Evolutionary conservation across 495 filamentous ascomycete genomes (phyloP).

Genomic region (Xylaria palmicola): DNA sequence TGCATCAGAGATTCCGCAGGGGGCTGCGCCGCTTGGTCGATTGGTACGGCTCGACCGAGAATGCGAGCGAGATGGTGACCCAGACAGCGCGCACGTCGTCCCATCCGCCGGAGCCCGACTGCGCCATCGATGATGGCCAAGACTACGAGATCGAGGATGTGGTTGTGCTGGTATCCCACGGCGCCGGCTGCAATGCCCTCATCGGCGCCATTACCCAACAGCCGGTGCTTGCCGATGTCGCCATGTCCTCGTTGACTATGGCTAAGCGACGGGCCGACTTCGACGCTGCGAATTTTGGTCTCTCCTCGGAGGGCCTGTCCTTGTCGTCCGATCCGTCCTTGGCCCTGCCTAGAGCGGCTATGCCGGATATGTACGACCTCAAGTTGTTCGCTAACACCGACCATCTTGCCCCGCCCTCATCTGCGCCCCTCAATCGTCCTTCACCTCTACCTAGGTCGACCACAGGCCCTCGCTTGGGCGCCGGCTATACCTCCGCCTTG

Average conservation of each 20-base stretch:
- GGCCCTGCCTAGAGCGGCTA: constrained; percentile 19
- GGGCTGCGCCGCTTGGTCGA: constrained; percentile 73
- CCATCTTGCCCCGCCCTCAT: constrained; percentile 58
- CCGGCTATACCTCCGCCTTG: constrained; percentile 18
- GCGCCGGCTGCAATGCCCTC: constrained; percentile 95
- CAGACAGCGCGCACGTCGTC: constrained; percentile 23
- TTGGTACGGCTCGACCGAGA: constrained; percentile 66
- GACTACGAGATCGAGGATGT: constrained; percentile 68
- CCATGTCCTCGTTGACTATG: constrained; percentile 87
- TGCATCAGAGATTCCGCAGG: constrained; percentile 84
- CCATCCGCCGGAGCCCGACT: constrained; percentile 26
- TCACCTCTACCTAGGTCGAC: constrained; percentile 20
- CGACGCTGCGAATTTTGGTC: constrained; percentile 7
- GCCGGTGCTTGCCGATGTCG: constrained; percentile 84
- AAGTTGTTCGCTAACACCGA: constrained; percentile 76
- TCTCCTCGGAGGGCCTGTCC: constrained; percentile 26
- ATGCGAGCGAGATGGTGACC: constrained; percentile 49
- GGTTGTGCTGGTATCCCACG: constrained; percentile 90
- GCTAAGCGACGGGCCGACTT: constrained; percentile 65
- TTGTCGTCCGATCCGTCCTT: constrained; percentile 16
- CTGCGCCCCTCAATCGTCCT: constrained; percentile 25
- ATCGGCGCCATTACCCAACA: constrained; percentile 88
- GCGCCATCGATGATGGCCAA: constrained; percentile 42
- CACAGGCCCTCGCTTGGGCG: constrained; percentile 9
- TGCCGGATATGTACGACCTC: constrained; percentile 63